Percentiles rank a stretch among this genome's conserved stretches.
Conservation (phyloP, 225 moss, liverwort and hornwort species). For the Pseudisothecium myosuroides region DNA sequence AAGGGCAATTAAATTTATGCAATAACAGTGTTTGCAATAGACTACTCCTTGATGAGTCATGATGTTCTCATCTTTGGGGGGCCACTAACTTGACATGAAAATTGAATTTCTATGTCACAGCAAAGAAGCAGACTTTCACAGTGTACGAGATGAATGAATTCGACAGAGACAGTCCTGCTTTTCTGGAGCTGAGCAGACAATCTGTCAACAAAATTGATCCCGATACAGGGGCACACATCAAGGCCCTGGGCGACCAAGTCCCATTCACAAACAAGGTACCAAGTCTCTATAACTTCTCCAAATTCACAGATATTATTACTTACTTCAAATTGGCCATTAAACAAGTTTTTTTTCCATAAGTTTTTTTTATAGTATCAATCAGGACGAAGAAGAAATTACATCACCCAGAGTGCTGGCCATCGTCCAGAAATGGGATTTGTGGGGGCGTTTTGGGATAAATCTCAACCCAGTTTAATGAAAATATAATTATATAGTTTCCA, state of each 20-base stretch:
- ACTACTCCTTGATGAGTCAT: not conserved
- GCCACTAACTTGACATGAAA: not conserved
- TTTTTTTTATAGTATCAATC: not conserved
- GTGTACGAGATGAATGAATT: slow-evolving; percentile 39
- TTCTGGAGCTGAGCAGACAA: slow-evolving; percentile 38
- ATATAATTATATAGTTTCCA: not conserved
- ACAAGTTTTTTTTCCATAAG: not conserved
- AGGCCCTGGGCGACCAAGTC: slow-evolving; percentile 36
- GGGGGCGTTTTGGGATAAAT: too few species aligned
- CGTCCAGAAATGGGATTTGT: too few species aligned
- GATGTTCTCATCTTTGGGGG: too few species aligned
- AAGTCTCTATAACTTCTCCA: not conserved
- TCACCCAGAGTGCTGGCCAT: not conserved
- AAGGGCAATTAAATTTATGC: not conserved
- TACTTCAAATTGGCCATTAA: not conserved
- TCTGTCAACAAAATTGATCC: slow-evolving; percentile 30
- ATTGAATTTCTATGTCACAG: not conserved
- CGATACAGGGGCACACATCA: slow-evolving; percentile 25
- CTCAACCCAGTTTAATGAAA: not conserved
- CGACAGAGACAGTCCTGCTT: slow-evolving; percentile 37
- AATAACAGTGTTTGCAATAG: not conserved
- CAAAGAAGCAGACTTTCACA: slow-evolving; percentile 31
- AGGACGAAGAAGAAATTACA: not conserved
- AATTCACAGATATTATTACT: too few species aligned
- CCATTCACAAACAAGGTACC: slow-evolving; percentile 40